Base-by-base conservation (phyloP, 768 basidiomycete genomes). In the Mycena latifolia region DNA sequence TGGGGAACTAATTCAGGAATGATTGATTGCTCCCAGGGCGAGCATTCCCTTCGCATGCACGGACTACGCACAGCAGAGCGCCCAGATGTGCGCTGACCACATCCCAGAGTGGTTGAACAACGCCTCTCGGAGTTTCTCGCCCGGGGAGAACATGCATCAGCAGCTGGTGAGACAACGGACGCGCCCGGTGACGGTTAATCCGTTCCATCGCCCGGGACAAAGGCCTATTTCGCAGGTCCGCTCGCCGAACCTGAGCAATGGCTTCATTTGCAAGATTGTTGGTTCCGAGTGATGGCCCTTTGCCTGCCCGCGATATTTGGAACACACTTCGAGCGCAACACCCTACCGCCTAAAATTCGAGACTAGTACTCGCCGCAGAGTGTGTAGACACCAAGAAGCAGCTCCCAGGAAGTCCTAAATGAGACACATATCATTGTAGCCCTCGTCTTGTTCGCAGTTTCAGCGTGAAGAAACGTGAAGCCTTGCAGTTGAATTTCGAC, bases 61-160 rank as follows among this genome's bases (percentile, higher is more conserved):
- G 43, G 63, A 65, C 51, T 65, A 65, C 51, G 63, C 63, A 22
- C 63, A 65, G 63, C 63, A 65, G 63, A 65, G 50, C 48, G 39
- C 18, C 18, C 55, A 64, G 50, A 27, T 57, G 55, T 15, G 1
- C 9, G 55, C 33, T 47, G 63, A 58, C 41, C 29, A 27, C 39
- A 46, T 58, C n/a, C 63, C 63, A 1, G 37, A 50, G 37, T 63
- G 62, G 62, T n/a, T 56, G 54, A 55, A 27, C 31, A n/a, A 55
- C 4, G 55, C 62, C 27, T 6, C 62, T 12, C 62, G 28, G 27
- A 24, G 22, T 25, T 56, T 63, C 37, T 24, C 37, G 47, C 47
- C 46, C 20, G 37, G 33, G 24, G 46, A 55, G 18, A 29, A 12
- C 33, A 9, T 56, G 46, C 24, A 56, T 51, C 55, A 50, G 11